Evolutionary conservation across 352 stramenopile species (phyloP), one percentile per base, ranked within the genome.

Genomic region (Globisporangium abappressorium): DNA sequence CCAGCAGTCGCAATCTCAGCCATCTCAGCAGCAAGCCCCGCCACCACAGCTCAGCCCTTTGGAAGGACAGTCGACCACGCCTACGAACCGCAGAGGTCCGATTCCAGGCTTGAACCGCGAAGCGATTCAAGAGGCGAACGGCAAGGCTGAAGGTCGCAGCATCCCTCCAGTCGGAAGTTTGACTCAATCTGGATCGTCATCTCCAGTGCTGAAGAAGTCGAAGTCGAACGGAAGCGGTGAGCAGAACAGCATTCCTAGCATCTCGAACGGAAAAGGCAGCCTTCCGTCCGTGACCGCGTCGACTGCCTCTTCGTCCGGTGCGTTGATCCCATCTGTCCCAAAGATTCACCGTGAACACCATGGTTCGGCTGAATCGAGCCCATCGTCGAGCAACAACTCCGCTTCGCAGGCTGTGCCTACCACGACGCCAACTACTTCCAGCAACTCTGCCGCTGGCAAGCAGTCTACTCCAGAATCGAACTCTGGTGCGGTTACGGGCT

Each of bases 131-230:
- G 74, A 79, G 20, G 72, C 75, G 51, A 93, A 89, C 43, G 82
- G 82, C 56, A 92, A 92, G 63, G 74, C 61, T 28, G 76, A 83
- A 54, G 56, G 59, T 3, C 70, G 76, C 11, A 70, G 41, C 43
- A 47, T 76, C 7, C 67, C 76, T 9, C 65, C 76, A 5, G 65
- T 72, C 4, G 70, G 79, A 41, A 72, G 54, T 28, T 56, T 69
- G 46, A 43, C 62, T 28, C 74, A 75, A 55, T 82, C 81, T 0
- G 75, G 73, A 5, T 75, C 70, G 33, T 86, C 82, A 24, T 89
- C 81, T 18, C 86, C 87, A 0, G 87, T 87, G 3, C 70, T 85
- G 24, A 94, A 94, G 75, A 94, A 94, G 69, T 77, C 81, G 11
- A 94, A 94, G 70, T 75, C 82, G 5, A 90, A 84, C 58, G 80